Conservation (phyloP, 2,329 filamentous ascomycete genomes). For the Ophiostoma perfectum region DNA sequence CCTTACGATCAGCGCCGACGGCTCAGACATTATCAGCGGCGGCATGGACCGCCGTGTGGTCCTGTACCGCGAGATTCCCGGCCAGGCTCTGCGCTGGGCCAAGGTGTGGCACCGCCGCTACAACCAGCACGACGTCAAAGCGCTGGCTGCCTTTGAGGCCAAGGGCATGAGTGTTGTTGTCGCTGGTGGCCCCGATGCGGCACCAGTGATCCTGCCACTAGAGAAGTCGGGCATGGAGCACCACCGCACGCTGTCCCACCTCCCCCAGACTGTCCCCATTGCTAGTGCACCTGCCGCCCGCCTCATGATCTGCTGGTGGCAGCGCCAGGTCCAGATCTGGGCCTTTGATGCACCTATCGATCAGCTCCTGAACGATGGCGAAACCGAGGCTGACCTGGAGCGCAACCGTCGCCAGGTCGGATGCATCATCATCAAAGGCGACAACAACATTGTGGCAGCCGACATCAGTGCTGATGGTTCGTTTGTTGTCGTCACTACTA, state of each 20-base stretch:
- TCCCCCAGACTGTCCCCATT: slow-evolving; percentile 73
- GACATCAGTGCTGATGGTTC: slow-evolving; percentile 65
- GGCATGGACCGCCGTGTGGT: slow-evolving; percentile 88
- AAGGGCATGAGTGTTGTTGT: slow-evolving; percentile 78
- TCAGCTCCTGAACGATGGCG: slow-evolving; percentile 40
- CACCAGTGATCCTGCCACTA: slow-evolving; percentile 75
- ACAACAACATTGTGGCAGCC: slow-evolving; percentile 71
- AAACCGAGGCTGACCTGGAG: slow-evolving; percentile 33
- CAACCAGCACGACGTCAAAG: slow-evolving; percentile 91
- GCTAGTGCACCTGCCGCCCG: slow-evolving; percentile 67
- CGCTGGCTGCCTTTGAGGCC: slow-evolving; percentile 84
- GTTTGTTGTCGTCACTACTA: slow-evolving; percentile 70
- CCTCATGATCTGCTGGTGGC: slow-evolving; percentile 87
- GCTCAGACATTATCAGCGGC: slow-evolving; percentile 76
- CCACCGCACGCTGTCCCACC: slow-evolving; percentile 72
- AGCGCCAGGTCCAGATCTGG: slow-evolving; percentile 82
- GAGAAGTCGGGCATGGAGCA: slow-evolving; percentile 72
- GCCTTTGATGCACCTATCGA: slow-evolving; percentile 45
- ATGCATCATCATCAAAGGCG: slow-evolving; percentile 63
- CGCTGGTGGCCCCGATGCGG: slow-evolving; percentile 85
- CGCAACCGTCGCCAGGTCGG: slow-evolving; percentile 61
- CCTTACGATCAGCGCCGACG: slow-evolving; percentile 74
- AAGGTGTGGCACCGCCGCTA: slow-evolving; percentile 82
- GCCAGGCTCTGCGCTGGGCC: slow-evolving; percentile 59
- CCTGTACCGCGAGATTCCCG: slow-evolving; percentile 63